Conservation (phyloP, 2,329 filamentous ascomycete genomes). For the Phoma sp. region DNA sequence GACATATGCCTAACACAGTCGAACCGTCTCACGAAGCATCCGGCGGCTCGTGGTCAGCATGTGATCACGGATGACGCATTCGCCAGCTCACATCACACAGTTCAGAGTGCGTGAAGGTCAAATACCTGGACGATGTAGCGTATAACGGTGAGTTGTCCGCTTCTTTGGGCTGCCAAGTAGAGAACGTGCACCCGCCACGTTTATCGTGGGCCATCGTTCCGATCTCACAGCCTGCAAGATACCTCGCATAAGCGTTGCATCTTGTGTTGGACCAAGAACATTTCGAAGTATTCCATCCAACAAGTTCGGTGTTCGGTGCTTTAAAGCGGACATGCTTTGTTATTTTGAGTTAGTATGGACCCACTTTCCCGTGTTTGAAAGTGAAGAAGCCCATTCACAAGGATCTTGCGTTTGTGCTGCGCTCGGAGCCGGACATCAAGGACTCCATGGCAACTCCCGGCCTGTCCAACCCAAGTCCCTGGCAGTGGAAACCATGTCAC, state of each 20-base stretch:
- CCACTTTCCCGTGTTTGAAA: conserved; percentile 2
- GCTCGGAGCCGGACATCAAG: conserved; percentile 13
- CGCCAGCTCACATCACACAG: background rate
- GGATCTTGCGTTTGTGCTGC: background rate
- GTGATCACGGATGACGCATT: background rate
- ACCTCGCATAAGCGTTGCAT: background rate
- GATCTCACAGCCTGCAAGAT: background rate
- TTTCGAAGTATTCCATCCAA: background rate
- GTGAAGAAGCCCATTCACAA: background rate
- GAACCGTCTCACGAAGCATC: background rate
- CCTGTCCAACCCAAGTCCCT: background rate
- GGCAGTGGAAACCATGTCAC: conserved; percentile 3
- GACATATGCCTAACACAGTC: background rate
- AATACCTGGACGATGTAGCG: background rate
- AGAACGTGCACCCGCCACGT: background rate
- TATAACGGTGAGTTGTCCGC: background rate
- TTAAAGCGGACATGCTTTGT: background rate
- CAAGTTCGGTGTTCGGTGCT: conserved; percentile 12
- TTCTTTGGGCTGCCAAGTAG: background rate
- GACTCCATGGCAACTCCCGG: conserved; percentile 12
- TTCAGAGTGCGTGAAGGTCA: background rate
- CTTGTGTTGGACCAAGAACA: background rate
- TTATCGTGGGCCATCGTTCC: too few relatives aligned
- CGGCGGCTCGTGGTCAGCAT: background rate
- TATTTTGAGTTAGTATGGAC: background rate